Evolutionary conservation across 495 filamentous ascomycete species (phyloP).

Genomic region (Annulohypoxylon nitens): DNA sequence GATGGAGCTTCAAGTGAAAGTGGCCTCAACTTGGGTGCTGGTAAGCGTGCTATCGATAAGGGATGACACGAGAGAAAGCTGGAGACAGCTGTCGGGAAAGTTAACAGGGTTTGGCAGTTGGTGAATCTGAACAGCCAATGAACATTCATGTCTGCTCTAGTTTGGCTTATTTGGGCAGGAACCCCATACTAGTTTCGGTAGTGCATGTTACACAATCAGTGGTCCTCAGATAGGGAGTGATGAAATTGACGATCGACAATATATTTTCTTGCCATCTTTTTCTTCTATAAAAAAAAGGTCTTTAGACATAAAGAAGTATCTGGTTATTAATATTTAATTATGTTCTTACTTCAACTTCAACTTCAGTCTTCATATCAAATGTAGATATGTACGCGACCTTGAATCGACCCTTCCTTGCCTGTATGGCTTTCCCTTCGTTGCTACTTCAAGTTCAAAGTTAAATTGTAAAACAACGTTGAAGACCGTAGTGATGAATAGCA

Average conservation of each 20-base stretch:
- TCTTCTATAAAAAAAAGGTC: no score
- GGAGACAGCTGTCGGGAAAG: background rate
- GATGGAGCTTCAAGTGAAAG: slow-evolving; percentile 33
- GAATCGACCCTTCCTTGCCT: background rate
- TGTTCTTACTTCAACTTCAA: no score
- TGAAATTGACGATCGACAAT: no score
- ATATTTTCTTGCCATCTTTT: no score
- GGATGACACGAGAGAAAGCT: background rate
- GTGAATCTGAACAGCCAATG: slow-evolving; percentile 21
- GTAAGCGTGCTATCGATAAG: slow-evolving; percentile 38
- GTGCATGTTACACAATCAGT: background rate
- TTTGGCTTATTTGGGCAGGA: slow-evolving; percentile 42
- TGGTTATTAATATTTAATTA: no score
- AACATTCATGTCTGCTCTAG: background rate
- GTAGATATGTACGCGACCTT: no score
- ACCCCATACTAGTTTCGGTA: slow-evolving; percentile 5
- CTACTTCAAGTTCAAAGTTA: background rate
- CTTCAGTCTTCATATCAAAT: no score
- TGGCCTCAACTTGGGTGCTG: slow-evolving; percentile 35
- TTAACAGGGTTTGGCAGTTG: slow-evolving; percentile 10
- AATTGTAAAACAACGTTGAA: background rate
- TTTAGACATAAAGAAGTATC: no score
- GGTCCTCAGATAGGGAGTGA: no score
- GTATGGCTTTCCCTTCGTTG: background rate
- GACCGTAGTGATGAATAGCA: background rate